Evolutionary conservation across 768 basidiomycete species (phyloP), one percentile per base, ranked within the genome.

Genomic region (Mycena olivaceomarginata): DNA sequence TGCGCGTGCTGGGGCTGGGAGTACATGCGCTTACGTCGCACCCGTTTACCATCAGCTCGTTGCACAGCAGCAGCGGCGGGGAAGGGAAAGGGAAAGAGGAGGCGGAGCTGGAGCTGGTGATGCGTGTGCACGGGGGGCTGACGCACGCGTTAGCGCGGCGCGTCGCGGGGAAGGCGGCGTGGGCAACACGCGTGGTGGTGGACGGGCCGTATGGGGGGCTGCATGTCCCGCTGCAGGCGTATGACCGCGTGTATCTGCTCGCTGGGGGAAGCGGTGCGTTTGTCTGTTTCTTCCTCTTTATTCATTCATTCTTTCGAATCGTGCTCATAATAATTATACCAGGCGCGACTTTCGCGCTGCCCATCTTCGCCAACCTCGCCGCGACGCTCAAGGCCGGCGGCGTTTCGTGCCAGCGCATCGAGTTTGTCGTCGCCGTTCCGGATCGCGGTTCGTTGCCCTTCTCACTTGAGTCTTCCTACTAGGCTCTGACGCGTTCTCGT

Each of bases 11-110:
- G 18, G 75, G 78, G n/a, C 69, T 79, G 15, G 80, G 78, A 12
- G 74, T 80, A 5, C 80, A 82, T 53, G 74, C 84, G 2, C 75
- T 84, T 67, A 82, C 83, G 43, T 82, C 85, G 40, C 86, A 86
- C 75, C 86, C 86, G 7, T 85, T 85, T 79, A 85, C 85, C 43
- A 82, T 85, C 60, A 79, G 83, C 39, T 83, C 83, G 22, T 70
- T 85, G 40, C 77, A 77, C 9, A 64, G n/a, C 10, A 39, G 68
- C 8, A 68, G 72, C 5, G 76, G 15, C 69, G 20, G n/a, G n/a
- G n/a, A n/a, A n/a, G 25, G 51, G 80, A 66, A 67, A 73, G 31
- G 31, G 31, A 31, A 31, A 31, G 31, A 31, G 31, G 31, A 31
- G 31, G 31, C 13, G 70, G 72, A 25, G 63, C 81, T 16, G 31